These are phyloP conservation scores for Colletotrichum siamense DNA, from an alignment of 2,329 filamentous ascomycete genomes.

Conservation along the genomic window DNA sequence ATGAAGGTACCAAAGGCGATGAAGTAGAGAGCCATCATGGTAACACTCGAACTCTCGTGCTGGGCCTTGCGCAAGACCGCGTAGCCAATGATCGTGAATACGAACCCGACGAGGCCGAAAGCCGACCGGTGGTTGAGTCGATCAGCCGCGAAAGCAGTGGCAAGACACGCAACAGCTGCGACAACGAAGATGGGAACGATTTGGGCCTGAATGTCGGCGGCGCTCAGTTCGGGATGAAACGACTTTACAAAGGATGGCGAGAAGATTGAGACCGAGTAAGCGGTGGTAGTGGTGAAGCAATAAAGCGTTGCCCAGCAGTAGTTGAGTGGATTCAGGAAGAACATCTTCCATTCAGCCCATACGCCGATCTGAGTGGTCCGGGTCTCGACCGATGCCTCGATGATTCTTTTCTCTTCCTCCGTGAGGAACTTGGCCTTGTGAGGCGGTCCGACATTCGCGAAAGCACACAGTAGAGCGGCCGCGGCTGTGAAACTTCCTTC, in stretches of 20 bases:
- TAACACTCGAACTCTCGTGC: neutral
- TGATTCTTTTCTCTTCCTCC: slow-evolving; percentile 6
- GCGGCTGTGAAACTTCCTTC: slow-evolving; percentile 32
- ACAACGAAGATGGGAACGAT: slow-evolving; percentile 24
- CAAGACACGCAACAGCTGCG: slow-evolving; percentile 15
- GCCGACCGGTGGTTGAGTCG: slow-evolving; percentile 21
- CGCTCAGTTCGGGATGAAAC: slow-evolving; percentile 16
- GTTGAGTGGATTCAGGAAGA: slow-evolving; percentile 23
- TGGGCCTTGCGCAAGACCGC: neutral
- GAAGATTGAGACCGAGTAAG: slow-evolving; percentile 24
- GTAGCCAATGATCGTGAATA: slow-evolving; percentile 20
- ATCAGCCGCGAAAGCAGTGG: slow-evolving; percentile 13
- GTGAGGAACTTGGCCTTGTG: slow-evolving; percentile 20
- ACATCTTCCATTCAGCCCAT: slow-evolving; percentile 17
- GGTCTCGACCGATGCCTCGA: neutral
- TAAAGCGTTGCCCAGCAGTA: slow-evolving; percentile 23
- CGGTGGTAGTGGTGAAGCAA: slow-evolving; percentile 22
- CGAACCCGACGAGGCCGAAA: slow-evolving; percentile 19
- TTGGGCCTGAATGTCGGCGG: slow-evolving; percentile 19
- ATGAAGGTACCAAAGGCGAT: slow-evolving; percentile 21
- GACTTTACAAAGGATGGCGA: slow-evolving; percentile 24
- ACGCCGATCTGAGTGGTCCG: neutral
- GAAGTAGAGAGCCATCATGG: slow-evolving; percentile 24
- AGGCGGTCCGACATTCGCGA: slow-evolving; percentile 18
- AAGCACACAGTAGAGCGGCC: slow-evolving; percentile 26